phyloP scores from a whole-genome alignment of 441 rosid species.

The Raphanus hybrid region DNA sequence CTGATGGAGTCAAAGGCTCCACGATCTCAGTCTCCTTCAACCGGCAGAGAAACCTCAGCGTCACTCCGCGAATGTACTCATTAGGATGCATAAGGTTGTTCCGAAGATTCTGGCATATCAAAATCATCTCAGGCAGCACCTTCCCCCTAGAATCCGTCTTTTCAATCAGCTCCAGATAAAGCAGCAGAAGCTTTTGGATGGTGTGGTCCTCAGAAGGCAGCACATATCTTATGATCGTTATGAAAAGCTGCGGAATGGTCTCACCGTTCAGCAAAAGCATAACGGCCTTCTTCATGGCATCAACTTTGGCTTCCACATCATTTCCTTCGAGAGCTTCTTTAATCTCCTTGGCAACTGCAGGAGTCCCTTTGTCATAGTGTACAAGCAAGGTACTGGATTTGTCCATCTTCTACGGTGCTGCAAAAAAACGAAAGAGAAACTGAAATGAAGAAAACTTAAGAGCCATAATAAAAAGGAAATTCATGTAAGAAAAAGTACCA shows the following conservation, averaged over 20 bases:
- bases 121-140: conserved; percentile 76
- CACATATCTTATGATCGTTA: conserved; percentile 75
- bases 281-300: conserved; percentile 79
- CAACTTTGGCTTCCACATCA: conserved; percentile 63
- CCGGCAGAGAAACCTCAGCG: conserved; percentile 78
- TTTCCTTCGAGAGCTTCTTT: conserved; percentile 77
- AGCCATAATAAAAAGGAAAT: no score
- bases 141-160: conserved; percentile 66
- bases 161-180: conserved; percentile 76
- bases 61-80: conserved; percentile 84
- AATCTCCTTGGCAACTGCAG: conserved; percentile 77
- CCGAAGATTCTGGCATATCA: conserved; percentile 40
- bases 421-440: conserved; percentile 10
- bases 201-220: conserved; percentile 82
- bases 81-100: conserved; percentile 52
- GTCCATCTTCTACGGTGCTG: conserved; percentile 50
- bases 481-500: no score
- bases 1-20: conserved; percentile 80
- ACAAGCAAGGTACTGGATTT: conserved; percentile 65
- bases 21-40: conserved; percentile 71
- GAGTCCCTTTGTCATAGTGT: conserved; percentile 76
- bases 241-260: conserved; percentile 77
- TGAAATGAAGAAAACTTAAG: not conserved
- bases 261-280: conserved; percentile 77
- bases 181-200: conserved; percentile 64